phyloP scores from a whole-genome alignment of 108 stramenopile genomes.

The Cyclotella cryptica region DNA sequence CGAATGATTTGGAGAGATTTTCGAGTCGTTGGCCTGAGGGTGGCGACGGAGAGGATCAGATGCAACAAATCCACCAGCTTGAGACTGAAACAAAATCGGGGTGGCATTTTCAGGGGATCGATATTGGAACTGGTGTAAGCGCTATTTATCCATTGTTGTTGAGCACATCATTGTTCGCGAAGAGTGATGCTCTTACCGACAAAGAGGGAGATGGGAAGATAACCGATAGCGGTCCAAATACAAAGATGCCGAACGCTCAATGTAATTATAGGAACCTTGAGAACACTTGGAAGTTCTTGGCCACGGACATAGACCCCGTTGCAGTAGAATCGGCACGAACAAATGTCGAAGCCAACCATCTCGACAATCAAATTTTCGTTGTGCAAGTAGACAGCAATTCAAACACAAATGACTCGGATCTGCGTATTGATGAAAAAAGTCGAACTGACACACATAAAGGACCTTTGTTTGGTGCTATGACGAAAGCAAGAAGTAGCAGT shows the following conservation, averaged over 20 bases:
- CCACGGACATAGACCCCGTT: conserved; percentile 88
- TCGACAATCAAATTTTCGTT: conserved; percentile 60
- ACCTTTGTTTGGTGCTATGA: conserved; percentile 45
- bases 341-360: conserved; percentile 79
- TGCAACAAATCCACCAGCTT: not conserved
- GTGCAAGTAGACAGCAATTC: conserved; percentile 50
- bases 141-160: conserved; percentile 89
- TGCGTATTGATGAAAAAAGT: not conserved
- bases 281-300: conserved; percentile 66
- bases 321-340: conserved; percentile 69
- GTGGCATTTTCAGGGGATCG: conserved; percentile 61
- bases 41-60: not conserved
- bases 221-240: not conserved
- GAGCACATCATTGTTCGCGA: conserved; percentile 29
- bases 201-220: not conserved
- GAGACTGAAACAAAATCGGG: not conserved
- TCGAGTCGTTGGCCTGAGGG: not conserved
- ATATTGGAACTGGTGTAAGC: conserved; percentile 92
- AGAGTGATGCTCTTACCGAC: not conserved
- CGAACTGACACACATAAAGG: not conserved
- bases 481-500: conserved; percentile 13
- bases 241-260: not conserved
- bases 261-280: not conserved
- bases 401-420: conserved; percentile 23
- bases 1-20: conserved; percentile 28